A percentile compares a stretch with the other conserved stretches of the same genome.
Conservation (phyloP, 768 basidiomycete species). For the Mycena venus region DNA sequence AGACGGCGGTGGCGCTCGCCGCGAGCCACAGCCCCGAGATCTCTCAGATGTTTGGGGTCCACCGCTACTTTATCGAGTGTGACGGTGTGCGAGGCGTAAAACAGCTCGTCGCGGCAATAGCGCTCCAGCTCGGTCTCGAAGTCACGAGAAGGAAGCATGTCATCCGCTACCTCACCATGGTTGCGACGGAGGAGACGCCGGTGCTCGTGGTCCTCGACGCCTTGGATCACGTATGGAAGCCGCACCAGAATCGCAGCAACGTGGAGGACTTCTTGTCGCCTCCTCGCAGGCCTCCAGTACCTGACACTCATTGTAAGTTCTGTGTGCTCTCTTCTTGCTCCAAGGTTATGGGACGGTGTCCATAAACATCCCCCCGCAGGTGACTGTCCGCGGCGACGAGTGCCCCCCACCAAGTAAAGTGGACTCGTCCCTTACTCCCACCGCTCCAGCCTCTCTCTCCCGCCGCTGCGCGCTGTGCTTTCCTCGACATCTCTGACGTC, state of each 20-base stretch:
- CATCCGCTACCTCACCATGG: background rate
- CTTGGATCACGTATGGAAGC: constrained; percentile 21
- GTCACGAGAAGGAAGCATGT: constrained; percentile 3
- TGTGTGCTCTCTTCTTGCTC: background rate
- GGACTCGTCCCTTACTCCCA: constrained; percentile 32
- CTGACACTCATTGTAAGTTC: constrained; percentile 27
- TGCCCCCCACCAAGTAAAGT: constrained; percentile 29
- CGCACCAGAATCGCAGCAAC: constrained; percentile 1
- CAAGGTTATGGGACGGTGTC: background rate
- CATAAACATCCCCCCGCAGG: background rate
- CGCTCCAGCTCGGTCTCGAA: background rate
- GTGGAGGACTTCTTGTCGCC: constrained; percentile 23
- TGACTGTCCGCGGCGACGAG: constrained; percentile 23
- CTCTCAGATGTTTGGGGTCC: background rate
- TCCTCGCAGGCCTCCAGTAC: constrained; percentile 22
- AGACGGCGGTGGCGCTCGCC: constrained; percentile 24
- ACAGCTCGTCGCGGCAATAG: constrained; percentile 4
- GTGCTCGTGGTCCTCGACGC: constrained; percentile 23
- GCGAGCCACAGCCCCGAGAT: constrained; percentile 8
- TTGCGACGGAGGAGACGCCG: background rate
- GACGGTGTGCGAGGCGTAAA: background rate
- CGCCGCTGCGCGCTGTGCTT: constrained; percentile 18
- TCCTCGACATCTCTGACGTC: constrained; percentile 36
- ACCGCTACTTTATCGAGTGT: constrained; percentile 24
- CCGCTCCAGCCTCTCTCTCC: constrained; percentile 15